Base-by-base conservation (phyloP, 2,329 filamentous ascomycete genomes). In the Beauveria brongniartii region DNA sequence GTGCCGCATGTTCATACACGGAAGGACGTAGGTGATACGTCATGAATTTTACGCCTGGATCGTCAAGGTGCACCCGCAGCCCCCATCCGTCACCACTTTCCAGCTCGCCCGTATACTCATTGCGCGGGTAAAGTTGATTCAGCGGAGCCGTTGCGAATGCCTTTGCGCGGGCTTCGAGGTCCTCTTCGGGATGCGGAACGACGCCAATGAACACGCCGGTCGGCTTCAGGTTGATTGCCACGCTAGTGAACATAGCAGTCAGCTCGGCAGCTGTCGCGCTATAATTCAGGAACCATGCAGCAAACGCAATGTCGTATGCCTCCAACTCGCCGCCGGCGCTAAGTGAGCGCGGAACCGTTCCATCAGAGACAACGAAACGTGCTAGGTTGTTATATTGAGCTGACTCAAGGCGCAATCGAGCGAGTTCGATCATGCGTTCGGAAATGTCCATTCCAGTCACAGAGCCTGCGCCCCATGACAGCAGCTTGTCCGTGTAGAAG, bases 281-380 rank as follows among this genome's bases (percentile, higher is more conserved):
- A 16, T 8, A 64, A 50, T 64, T 64, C 10, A 64, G 57, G 22
- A 64, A 62, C 63, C 63, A 64, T 14, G 41, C 61, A 1, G 51
- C 61, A 41, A 59, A 46, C 1, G 34, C 61, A 6, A 63, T 7
- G 30, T 63, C 48, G 24, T 62, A 63, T 3, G 14, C 7, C 24
- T 26, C 47, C 24, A 26, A 9, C 14, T n/a, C 24, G 9, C 24
- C 50, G 16, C 53, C 22, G 3, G 63, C 47, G 30, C 30, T 5
- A 5, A 8, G 50, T 44, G 24, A n/a, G 16, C n/a, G 28, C 28
- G 24, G 24, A 10, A 8, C 24, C 22, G 18, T 30, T 18, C 14
- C 47, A n/a, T 20, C 47, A 3, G 24, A 18, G 26, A 26, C 47
- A 10, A 51, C 24, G 10, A 18, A 28, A 7, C 12, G n/a, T 16